Conservation (phyloP, 202 grass and related monocot species). For the Hordeum pubiflorum region DNA sequence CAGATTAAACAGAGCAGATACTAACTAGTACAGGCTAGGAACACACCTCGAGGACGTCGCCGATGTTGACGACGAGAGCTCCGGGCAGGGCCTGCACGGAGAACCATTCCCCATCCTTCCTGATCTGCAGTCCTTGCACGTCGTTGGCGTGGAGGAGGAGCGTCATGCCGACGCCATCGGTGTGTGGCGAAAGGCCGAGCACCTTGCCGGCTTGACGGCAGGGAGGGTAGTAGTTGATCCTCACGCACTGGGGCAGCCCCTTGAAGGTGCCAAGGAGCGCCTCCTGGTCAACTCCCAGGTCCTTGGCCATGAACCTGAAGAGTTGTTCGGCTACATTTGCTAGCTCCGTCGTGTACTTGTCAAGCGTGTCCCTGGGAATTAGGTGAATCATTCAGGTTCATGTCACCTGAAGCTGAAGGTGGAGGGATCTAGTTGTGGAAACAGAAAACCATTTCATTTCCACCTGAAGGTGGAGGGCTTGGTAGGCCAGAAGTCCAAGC, state of each 20-base stretch:
- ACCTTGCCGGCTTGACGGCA: conserved; percentile 50
- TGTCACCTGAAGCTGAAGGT: conserved; percentile 69
- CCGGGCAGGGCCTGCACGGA: not conserved
- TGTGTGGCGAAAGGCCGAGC: conserved; percentile 55
- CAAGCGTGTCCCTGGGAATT: not conserved
- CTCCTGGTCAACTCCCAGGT: conserved; percentile 37
- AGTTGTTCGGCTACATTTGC: conserved; percentile 31
- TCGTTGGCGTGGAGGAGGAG: conserved; percentile 45
- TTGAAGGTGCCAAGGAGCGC: conserved; percentile 24
- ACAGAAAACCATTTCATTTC: conserved; percentile 8
- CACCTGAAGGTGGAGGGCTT: conserved; percentile 51
- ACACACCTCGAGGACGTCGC: conserved; percentile 55
- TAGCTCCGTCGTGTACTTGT: conserved; percentile 21
- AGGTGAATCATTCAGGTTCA: not conserved
- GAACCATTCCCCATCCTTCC: conserved; percentile 46
- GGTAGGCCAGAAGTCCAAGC: conserved; percentile 43
- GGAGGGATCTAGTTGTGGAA: not conserved
- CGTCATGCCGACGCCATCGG: conserved; percentile 36
- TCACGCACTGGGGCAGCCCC: conserved; percentile 34
- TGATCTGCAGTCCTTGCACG: conserved; percentile 60
- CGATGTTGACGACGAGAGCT: conserved; percentile 51
- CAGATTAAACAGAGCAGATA: not conserved
- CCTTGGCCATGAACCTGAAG: conserved; percentile 44
- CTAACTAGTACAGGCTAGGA: not conserved
- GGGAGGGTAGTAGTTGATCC: conserved; percentile 62